These are phyloP conservation scores for Suillus tomentosus DNA, from an alignment of 768 basidiomycete genomes.

Conservation along the genomic window DNA sequence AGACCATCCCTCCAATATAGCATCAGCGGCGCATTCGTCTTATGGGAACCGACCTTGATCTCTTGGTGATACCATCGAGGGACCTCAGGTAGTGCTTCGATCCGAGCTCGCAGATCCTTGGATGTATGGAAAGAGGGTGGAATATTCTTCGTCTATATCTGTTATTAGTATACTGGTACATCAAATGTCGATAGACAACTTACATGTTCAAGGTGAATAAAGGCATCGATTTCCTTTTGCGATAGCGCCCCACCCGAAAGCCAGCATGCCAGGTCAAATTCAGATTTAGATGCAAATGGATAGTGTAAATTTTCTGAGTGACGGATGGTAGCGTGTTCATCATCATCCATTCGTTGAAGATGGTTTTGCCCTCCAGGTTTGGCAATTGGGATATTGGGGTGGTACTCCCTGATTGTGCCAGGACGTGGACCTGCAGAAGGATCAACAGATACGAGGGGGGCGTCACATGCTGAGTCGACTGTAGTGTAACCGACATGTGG, in stretches of 20 bases:
- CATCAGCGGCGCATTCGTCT: slow-evolving; percentile 9
- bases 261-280: slow-evolving; percentile 15
- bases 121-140: not conserved
- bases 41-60: slow-evolving; percentile 13
- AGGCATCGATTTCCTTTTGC: slow-evolving; percentile 9
- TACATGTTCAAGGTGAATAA: slow-evolving; percentile 5
- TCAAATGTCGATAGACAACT: not conserved
- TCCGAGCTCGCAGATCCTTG: not conserved
- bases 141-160: not conserved
- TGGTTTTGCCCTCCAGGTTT: not conserved
- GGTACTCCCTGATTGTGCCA: not conserved
- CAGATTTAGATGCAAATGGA: slow-evolving; percentile 7
- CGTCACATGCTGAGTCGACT: not conserved
- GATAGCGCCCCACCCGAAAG: slow-evolving; percentile 3
- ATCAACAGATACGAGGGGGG: not conserved
- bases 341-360: not conserved
- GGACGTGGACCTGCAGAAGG: not conserved
- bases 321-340: not conserved
- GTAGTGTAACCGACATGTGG: not conserved
- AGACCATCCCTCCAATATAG: not conserved
- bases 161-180: not conserved
- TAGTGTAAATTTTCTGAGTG: not conserved
- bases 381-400: not conserved
- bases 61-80: slow-evolving; percentile 12
- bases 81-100: slow-evolving; percentile 10